Base-by-base conservation (phyloP, 2,329 filamentous ascomycete genomes). In the Aspergillus ruber region DNA sequence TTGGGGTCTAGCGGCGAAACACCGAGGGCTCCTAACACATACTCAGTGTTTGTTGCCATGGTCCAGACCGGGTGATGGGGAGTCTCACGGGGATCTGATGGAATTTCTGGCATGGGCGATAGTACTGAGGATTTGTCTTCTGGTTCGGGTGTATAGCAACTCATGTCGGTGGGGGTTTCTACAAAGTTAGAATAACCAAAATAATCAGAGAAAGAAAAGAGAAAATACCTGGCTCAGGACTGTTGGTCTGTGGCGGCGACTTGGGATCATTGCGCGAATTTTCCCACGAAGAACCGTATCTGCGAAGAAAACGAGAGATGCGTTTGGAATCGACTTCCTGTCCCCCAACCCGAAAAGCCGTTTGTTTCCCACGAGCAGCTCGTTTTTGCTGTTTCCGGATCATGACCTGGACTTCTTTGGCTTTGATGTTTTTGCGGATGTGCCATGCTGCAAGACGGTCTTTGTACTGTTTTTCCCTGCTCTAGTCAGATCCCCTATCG, bases 401-500 rank as follows among this genome's bases (percentile, higher is more conserved):
- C 64, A 68, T 67, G 36, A 68, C 46, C 36, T 66, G 62, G 35
- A 65, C 63, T 49, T 68, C 64, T 47, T 64, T 64, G 42, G 63
- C 61, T 52, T 68, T 68, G 53, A 68, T 67, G 43, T 68, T 68
- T 40, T 68, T 68, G 23, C 65, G 63, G 38, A 67, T 54, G 50
- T 67, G 58, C 65, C 65, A 68, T 32, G 62, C 60, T 10, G 64
- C 62, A 6, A 68, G 60, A 20, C 65, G 64, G 48, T 67, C 64
- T 59, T 67, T 68, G 52, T 67, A 68, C 55, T 68, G 64, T 52
- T 67, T 67, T 57, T 67, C 65, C 53, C 65, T 68, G 50, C 17
- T n/a, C 36, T 52, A 25, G 39, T 48, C 20, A 42, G 42, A 50
- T 57, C 56, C 60, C 51, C 52, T 42, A 48, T 44, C 43, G 38